A percentile compares a stretch with the other conserved stretches of the same genome.
phyloP scores from a whole-genome alignment of 345 rosid genomes.

The Linum usitatissimum region DNA sequence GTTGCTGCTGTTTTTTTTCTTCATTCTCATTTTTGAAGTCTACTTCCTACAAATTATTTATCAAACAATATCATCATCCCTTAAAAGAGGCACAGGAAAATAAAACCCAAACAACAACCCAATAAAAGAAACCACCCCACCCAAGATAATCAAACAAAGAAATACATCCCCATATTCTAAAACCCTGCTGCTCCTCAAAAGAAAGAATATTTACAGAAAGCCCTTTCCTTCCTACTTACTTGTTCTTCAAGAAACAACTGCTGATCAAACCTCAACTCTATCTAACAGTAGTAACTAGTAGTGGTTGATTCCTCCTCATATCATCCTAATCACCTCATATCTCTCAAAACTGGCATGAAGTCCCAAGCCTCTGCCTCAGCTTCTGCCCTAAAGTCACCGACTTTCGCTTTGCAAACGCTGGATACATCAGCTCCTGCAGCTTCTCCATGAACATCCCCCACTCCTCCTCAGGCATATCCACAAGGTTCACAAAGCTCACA shows the following conservation, averaged over 20 bases:
- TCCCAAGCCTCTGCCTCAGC: constrained; percentile 92
- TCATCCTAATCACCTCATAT: not conserved
- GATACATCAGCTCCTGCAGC: constrained; percentile 57
- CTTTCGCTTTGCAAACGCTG: constrained; percentile 64
- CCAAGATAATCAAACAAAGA: not conserved
- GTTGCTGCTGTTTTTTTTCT: too few species aligned
- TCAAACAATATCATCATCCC: not conserved
- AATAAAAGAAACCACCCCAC: not conserved
- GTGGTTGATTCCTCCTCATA: not conserved
- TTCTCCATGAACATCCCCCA: constrained; percentile 38
- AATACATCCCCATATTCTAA: not conserved
- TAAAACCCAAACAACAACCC: not conserved
- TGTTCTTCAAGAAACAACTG: not conserved
- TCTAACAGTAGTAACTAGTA: not conserved
- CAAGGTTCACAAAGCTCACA: constrained; percentile 66
- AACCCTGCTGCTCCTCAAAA: not conserved
- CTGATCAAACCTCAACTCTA: not conserved
- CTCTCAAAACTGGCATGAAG: constrained; percentile 95
- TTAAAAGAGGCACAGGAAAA: not conserved
- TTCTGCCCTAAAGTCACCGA: constrained; percentile 55
- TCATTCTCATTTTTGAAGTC: not conserved
- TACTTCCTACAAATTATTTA: not conserved
- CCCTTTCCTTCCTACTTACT: not conserved
- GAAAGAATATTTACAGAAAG: not conserved
- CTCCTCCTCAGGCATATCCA: constrained; percentile 40